Percentiles rank a stretch among this genome's conserved stretches.
Evolutionary conservation across 2,329 filamentous ascomycete species (phyloP).

Genomic region (Sclerotinia glacialis): DNA sequence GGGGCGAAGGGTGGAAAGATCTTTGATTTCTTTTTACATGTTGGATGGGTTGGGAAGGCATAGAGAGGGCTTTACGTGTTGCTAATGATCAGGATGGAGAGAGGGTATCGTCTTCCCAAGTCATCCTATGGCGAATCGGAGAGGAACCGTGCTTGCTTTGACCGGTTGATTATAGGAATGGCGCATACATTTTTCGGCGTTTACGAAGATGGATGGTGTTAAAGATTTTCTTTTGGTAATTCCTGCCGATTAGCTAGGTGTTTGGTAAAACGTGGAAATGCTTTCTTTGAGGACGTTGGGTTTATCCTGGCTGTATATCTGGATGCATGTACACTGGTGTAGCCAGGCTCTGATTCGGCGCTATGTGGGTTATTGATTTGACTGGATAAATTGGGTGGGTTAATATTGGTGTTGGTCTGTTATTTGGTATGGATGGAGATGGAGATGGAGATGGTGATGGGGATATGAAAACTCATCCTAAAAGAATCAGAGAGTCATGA

Average conservation of each 20-base stretch:
- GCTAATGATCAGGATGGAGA: background rate
- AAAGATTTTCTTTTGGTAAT: background rate
- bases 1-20: constrained; percentile 79
- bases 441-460: too few species aligned
- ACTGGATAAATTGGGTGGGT: too few species aligned
- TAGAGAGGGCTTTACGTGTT: background rate
- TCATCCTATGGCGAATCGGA: background rate
- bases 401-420: too few species aligned
- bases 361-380: too few species aligned
- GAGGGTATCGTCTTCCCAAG: background rate
- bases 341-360: background rate
- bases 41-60: constrained; percentile 86
- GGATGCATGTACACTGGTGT: background rate
- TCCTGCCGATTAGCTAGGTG: background rate
- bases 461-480: too few species aligned
- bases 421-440: too few species aligned
- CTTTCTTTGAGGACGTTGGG: background rate
- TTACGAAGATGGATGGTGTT: background rate
- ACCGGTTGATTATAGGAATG: background rate
- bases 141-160: background rate
- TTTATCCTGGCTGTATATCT: too few species aligned
- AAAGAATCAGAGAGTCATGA: too few species aligned
- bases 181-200: background rate
- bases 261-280: background rate
- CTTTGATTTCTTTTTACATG: constrained; percentile 92